Base-by-base conservation (phyloP, 352 stramenopile genomes). In the Elongisporangium senticosum region DNA sequence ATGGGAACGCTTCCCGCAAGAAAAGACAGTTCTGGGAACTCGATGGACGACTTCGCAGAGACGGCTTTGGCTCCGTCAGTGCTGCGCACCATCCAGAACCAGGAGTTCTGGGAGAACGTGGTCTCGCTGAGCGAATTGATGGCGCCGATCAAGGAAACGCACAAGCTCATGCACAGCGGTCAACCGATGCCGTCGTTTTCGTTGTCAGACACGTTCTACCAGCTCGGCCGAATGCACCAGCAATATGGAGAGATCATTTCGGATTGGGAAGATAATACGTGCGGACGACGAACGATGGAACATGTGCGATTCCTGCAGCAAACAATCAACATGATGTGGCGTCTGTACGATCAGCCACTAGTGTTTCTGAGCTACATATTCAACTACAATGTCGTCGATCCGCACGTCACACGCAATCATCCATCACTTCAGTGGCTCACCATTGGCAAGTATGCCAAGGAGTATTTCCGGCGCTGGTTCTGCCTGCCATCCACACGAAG, bases 221-320 rank as follows among this genome's bases (percentile, higher is more conserved):
- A 90, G 52, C 76, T 90, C n/a, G 82, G 82, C 1, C 72, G 82
- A 57, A 90, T 92, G 77, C 72, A 88, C 23, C 82, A 92, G 61
- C 82, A 89, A 28, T 92, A 89, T 61, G 71, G 64, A 11, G 59
- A 57, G 47, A 92, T 92, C 47, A 64, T 89, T 19, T 73, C 77
- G 28, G 82, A 92, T 43, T 87, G 79, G 74, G 79, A 89, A 43
- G 78, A 89, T 26, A 86, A 76, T 26, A 63, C 67, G 17, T 75
- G 69, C 39, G 75, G 63, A 7, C 69, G 74, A 0, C 62, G 75
- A 49, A 78, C 67, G 21, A 67, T 83, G 3, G 72, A 84, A 20
- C 82, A 87, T 63, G 77, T 83, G 2, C 71, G 77, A 7, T 77
- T 85, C 52, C 51, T 91, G 15, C 67, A 89, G 51, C 68, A 66